Percentiles rank a stretch among this genome's conserved stretches.
Conservation (phyloP, 2,329 filamentous ascomycete genomes). For the Phialophora chinensis region DNA sequence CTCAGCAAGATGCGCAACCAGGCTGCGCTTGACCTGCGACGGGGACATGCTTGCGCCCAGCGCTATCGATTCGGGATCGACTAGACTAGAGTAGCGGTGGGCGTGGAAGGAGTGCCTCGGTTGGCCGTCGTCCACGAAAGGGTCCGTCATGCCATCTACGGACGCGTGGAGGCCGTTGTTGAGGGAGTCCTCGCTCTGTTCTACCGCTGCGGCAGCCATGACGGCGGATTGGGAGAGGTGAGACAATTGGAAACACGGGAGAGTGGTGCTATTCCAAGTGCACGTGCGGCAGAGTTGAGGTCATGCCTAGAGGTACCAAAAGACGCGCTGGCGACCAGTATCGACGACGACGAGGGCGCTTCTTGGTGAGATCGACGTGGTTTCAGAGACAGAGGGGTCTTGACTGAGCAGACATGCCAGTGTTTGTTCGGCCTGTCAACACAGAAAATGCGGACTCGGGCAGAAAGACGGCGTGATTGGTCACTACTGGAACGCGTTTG, state of each 20-base stretch:
- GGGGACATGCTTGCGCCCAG: conserved; percentile 79
- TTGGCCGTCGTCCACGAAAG: conserved; percentile 49
- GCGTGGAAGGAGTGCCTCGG: conserved; percentile 47
- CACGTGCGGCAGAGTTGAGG: conserved; percentile 10
- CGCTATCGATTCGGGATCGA: conserved; percentile 80
- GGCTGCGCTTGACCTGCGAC: conserved; percentile 81
- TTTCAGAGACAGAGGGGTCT: conserved; percentile 10
- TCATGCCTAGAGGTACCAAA: conserved; percentile 22
- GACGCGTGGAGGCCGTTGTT: conserved; percentile 31
- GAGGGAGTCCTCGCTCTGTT: conserved; percentile 20
- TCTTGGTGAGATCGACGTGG: conserved; percentile 5
- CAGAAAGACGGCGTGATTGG: conserved; percentile 31
- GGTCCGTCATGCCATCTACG: conserved; percentile 39
- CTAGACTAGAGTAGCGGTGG: conserved; percentile 75
- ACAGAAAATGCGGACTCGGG: conserved; percentile 31
- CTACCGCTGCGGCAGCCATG: conserved; percentile 34
- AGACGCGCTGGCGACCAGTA: conserved; percentile 8
- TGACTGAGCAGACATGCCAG: background rate
- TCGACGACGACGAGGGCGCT: conserved; percentile 8
- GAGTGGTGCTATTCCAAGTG: conserved; percentile 19
- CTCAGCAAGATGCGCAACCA: conserved; percentile 90
- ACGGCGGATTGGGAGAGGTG: conserved; percentile 9
- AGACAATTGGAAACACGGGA: conserved; percentile 4
- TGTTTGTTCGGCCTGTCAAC: conserved; percentile 32
- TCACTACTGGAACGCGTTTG: conserved; percentile 29